Percentiles rank a stretch among this genome's conserved stretches.
phyloP scores from a whole-genome alignment of 2,329 filamentous ascomycete genomes.

The Colletotrichum noveboracense region DNA sequence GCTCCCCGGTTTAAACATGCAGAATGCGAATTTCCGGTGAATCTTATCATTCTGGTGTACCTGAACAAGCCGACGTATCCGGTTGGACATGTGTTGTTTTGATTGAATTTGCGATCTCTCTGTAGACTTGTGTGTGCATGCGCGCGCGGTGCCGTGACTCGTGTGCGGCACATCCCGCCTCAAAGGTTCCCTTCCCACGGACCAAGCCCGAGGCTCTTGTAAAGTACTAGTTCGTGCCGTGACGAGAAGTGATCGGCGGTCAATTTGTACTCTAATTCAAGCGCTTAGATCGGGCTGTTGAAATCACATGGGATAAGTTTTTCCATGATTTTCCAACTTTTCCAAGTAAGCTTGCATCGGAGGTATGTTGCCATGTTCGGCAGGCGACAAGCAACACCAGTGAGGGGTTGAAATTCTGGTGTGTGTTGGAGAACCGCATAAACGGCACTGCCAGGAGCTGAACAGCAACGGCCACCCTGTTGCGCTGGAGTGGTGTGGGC shows the following conservation, averaged over 20 bases:
- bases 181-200: not conserved
- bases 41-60: not conserved
- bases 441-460: not conserved
- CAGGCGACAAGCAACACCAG: not conserved
- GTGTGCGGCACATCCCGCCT: not conserved
- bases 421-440: not conserved
- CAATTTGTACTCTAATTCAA: not conserved
- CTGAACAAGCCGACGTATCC: not conserved
- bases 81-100: not conserved
- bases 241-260: not conserved
- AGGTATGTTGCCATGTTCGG: slow-evolving; percentile 9
- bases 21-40: not conserved
- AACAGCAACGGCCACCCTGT: not conserved
- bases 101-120: not conserved
- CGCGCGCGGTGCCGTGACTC: not conserved
- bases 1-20: not conserved
- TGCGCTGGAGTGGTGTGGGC: not conserved
- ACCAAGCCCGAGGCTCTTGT: not conserved
- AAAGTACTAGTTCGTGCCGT: not conserved
- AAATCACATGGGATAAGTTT: not conserved
- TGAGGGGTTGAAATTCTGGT: not conserved
- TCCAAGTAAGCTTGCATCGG: not conserved
- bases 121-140: not conserved
- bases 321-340: not conserved
- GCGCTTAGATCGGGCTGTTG: not conserved